Conservation (phyloP, 305 asterid species). For the Fraxinus sp. region DNA sequence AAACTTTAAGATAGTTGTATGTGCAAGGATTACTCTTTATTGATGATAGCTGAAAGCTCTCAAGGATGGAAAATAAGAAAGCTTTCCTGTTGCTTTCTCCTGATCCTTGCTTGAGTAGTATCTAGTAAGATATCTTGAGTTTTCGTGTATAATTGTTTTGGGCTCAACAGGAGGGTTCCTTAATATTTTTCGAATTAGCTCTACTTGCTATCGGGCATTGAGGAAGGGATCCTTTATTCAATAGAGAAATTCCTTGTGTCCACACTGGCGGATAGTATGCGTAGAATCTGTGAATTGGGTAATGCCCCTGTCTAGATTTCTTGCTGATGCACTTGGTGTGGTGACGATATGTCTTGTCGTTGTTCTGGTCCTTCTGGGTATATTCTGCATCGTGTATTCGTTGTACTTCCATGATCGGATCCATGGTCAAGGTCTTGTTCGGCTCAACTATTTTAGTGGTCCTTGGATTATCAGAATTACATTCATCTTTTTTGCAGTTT, state of each 20-base stretch:
- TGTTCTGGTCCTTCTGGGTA: constrained; percentile 60
- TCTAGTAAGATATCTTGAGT: not conserved
- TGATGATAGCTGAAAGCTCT: not conserved
- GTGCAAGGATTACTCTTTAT: not conserved
- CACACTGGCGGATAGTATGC: constrained; percentile 92
- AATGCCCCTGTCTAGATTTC: constrained; percentile 74
- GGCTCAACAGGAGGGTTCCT: constrained; percentile 24
- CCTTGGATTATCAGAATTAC: constrained; percentile 76
- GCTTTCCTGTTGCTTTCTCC: constrained; percentile 7
- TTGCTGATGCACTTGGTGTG: constrained; percentile 93
- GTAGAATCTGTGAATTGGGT: constrained; percentile 77
- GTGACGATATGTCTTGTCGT: constrained; percentile 71
- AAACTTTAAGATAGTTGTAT: not conserved
- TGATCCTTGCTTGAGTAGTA: constrained; percentile 14
- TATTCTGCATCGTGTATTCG: constrained; percentile 60
- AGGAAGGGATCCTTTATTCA: constrained; percentile 25
- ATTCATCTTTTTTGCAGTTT: constrained; percentile 53
- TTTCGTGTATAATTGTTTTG: constrained; percentile 28
- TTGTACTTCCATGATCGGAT: constrained; percentile 64
- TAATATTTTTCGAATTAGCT: not conserved
- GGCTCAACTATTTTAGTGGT: constrained; percentile 69
- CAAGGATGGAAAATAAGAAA: constrained; percentile 6
- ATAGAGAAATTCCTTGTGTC: constrained; percentile 44
- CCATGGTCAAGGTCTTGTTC: constrained; percentile 50
- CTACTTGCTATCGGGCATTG: constrained; percentile 13